Base-by-base conservation (phyloP, 2,329 filamentous ascomycete genomes). In the Rhinocladiella mackenziei region DNA sequence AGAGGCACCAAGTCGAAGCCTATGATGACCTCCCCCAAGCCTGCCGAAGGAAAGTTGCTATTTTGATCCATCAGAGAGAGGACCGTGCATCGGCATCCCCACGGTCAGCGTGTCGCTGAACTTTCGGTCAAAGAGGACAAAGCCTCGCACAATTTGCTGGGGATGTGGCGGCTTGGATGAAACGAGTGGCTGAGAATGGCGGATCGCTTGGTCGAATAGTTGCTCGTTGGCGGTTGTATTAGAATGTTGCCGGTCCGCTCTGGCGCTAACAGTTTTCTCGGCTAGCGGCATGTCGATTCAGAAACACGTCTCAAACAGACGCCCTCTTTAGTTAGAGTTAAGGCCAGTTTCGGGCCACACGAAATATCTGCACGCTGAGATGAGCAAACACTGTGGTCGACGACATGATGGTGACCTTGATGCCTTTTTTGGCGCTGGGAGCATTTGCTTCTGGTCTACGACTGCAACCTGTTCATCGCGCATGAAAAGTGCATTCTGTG, bases 231-330 rank as follows among this genome's bases (percentile, higher is more conserved):
- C 41, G 51, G 44, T 39, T 48, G 44, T 36, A 17, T 47, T 43
- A 36, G 40, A 35, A 22, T 41, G 26, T 29, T 32, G 31, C 36
- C 25, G 23, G 41, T 30, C 45, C 48, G 42, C 48, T 37, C 40
- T 39, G 44, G 48, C 48, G 48, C 48, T 41, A 48, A 45, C 34
- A 43, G 33, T 42, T 39, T 14, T 26, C 8, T 11, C 13, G 41
- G 18, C 47, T 32, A 44, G 39, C 44, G 33, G 39, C 42, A 39
- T 19, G 36, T 29, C 14, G 29, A 42, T 48, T 51, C 43, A 46
- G 41, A 56, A 56, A 56, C 54, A 52, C 38, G 34, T 48, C 45
- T 56, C 48, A 54, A 56, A 56, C 54, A 54, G 41, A 39, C 51
- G 54, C 51, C 46, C 46, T n/a, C n/a, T n/a, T n/a, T n/a, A n/a